Conservation (phyloP, 2,329 filamentous ascomycete genomes). For the Scopulariopsis brevicaulis region DNA sequence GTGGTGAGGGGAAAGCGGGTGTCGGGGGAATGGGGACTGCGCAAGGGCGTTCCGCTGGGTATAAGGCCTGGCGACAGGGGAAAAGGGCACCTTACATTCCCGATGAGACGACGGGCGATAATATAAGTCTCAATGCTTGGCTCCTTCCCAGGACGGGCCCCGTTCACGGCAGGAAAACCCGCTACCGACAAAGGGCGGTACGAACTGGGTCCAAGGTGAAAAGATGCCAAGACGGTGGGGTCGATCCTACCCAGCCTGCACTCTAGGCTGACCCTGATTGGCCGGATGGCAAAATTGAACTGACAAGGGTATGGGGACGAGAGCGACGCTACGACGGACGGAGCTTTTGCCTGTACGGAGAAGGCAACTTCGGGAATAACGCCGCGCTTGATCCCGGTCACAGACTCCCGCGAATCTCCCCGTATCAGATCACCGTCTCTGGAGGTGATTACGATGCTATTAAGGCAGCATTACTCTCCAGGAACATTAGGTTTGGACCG, state of each 20-base stretch:
- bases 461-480: no score
- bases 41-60: not conserved
- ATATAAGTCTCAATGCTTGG: constrained; percentile 2
- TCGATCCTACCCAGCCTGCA: not conserved
- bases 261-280: not conserved
- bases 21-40: not conserved
- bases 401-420: not conserved
- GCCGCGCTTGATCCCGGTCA: not conserved
- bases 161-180: not conserved
- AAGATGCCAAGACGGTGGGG: not conserved
- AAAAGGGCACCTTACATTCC: not conserved
- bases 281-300: not conserved
- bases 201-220: not conserved
- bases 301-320: not conserved
- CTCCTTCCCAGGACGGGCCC: not conserved
- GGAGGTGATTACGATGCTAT: no score
- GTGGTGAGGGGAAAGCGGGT: not conserved
- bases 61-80: not conserved
- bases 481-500: no score
- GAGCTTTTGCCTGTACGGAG: not conserved
- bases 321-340: not conserved
- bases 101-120: not conserved
- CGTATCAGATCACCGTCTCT: not conserved
- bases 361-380: not conserved
- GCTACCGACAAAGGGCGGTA: not conserved